A percentile compares a stretch with the other conserved stretches of the same genome.
These are phyloP conservation scores for Adiantum capillusveneris DNA, from an alignment of 75 land plant species.

Conservation along the genomic window DNA sequence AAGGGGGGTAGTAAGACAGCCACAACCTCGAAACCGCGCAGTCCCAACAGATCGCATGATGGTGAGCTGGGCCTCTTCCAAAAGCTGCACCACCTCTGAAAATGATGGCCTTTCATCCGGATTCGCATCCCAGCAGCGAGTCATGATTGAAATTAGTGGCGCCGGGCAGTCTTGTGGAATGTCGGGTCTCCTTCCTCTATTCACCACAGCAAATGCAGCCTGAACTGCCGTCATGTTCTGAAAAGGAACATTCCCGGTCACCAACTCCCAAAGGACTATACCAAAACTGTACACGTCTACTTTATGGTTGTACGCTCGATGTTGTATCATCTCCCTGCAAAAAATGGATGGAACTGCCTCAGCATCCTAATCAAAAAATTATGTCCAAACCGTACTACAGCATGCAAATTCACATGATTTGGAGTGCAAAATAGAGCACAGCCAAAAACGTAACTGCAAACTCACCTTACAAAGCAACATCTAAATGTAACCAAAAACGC, in stretches of 20 bases:
- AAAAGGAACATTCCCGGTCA: conserved; percentile 38
- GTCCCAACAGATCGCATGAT: conserved; percentile 22
- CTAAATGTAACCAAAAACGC: too few species aligned
- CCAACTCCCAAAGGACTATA: conserved; percentile 43
- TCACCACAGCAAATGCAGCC: conserved; percentile 48
- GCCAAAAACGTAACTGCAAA: too few species aligned
- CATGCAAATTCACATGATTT: not conserved
- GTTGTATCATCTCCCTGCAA: conserved; percentile 47
- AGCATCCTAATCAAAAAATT: too few species aligned
- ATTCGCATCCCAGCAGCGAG: conserved; percentile 43
- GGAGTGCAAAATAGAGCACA: too few species aligned
- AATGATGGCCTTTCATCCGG: conserved; percentile 37
- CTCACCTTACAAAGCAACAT: too few species aligned
- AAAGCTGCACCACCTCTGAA: conserved; percentile 25
- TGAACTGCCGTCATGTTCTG: conserved; percentile 43
- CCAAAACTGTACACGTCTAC: conserved; percentile 49
- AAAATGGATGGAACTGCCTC: too few species aligned
- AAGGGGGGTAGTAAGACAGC: conserved; percentile 30
- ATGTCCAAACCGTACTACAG: not conserved
- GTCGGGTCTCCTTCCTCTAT: conserved; percentile 27
- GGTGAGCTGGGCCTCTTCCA: conserved; percentile 24
- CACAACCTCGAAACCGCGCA: conserved; percentile 25
- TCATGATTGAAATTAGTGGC: conserved; percentile 25
- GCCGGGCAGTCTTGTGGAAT: conserved; percentile 34
- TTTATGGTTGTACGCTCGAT: conserved; percentile 34